Conservation (phyloP, 139 green algal species). For the Micractinium sp. region DNA sequence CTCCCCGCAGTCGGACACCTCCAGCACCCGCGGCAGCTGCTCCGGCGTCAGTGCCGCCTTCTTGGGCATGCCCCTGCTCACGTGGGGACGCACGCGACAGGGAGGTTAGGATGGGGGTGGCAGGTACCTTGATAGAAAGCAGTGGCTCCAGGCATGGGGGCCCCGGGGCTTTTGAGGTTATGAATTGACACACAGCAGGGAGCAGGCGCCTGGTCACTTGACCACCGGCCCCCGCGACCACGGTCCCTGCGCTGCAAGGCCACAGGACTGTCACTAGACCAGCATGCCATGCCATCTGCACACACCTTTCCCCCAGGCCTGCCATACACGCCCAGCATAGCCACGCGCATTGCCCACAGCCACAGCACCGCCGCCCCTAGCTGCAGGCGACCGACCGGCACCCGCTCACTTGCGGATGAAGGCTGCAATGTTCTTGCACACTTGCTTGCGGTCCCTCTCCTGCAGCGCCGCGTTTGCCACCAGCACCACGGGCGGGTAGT, state of each 20-base stretch:
- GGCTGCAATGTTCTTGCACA: not conserved
- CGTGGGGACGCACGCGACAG: not conserved
- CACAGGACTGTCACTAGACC: too few relatives aligned
- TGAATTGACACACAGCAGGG: too few relatives aligned
- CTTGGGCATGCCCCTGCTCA: not conserved
- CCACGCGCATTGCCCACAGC: too few relatives aligned
- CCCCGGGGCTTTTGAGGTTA: too few relatives aligned
- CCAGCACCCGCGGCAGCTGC: slow-evolving; percentile 18
- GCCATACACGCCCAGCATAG: too few relatives aligned
- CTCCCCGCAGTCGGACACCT: not conserved
- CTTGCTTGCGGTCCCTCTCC: not conserved
- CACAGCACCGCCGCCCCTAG: not conserved
- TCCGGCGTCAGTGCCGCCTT: not conserved
- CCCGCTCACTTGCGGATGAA: not conserved
- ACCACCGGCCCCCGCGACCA: too few relatives aligned
- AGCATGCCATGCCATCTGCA: too few relatives aligned
- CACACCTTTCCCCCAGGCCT: too few relatives aligned
- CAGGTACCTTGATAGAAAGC: not conserved
- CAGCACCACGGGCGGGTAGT: not conserved
- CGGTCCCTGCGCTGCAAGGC: too few relatives aligned
- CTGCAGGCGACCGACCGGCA: not conserved
- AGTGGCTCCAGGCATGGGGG: too few relatives aligned
- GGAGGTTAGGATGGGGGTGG: not conserved
- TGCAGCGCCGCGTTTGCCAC: not conserved
- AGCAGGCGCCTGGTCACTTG: too few relatives aligned